phyloP scores from a whole-genome alignment of 2,329 filamentous ascomycete genomes.

The Ceratocystiopsis minuta region DNA sequence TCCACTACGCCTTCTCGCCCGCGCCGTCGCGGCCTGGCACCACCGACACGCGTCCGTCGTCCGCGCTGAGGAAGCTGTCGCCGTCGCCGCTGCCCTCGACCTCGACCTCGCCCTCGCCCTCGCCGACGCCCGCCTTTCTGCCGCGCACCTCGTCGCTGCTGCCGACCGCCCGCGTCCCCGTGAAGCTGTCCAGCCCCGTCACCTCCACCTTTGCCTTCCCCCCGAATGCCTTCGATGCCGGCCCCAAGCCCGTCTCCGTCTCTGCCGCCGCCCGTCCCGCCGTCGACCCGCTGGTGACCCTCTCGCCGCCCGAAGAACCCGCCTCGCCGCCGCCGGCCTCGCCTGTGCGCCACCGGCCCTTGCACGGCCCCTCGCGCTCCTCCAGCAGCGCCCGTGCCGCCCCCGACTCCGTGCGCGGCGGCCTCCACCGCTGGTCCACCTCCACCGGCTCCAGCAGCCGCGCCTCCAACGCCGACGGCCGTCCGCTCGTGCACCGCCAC shows the following conservation, averaged over 20 bases:
- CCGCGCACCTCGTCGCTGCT: constrained; percentile 27
- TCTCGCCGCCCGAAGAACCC: constrained; percentile 1
- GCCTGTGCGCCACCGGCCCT: background rate
- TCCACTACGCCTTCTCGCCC: background rate
- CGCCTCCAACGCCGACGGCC: constrained; percentile 14
- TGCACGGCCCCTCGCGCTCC: constrained; percentile 18
- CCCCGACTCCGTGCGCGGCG: constrained; percentile 26
- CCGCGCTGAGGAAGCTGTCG: too few species aligned
- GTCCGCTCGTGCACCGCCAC: constrained; percentile 11
- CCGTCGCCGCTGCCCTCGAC: too few species aligned
- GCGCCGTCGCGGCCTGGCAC: background rate
- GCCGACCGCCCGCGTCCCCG: constrained; percentile 17
- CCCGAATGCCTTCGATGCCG: too few species aligned
- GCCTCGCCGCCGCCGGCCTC: constrained; percentile 2
- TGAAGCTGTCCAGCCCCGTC: too few species aligned
- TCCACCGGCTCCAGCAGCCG: constrained; percentile 32
- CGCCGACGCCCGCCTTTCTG: constrained; percentile 13
- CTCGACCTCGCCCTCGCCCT: too few species aligned
- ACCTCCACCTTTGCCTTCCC: too few species aligned
- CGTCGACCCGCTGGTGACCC: background rate
- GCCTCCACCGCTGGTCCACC: constrained; percentile 32
- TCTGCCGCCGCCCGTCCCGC: too few species aligned
- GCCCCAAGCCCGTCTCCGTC: too few species aligned
- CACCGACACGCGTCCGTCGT: background rate
- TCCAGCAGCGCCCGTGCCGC: constrained; percentile 17